Base-by-base conservation (phyloP, 768 basidiomycete species). In the Naganishia antarctica region DNA sequence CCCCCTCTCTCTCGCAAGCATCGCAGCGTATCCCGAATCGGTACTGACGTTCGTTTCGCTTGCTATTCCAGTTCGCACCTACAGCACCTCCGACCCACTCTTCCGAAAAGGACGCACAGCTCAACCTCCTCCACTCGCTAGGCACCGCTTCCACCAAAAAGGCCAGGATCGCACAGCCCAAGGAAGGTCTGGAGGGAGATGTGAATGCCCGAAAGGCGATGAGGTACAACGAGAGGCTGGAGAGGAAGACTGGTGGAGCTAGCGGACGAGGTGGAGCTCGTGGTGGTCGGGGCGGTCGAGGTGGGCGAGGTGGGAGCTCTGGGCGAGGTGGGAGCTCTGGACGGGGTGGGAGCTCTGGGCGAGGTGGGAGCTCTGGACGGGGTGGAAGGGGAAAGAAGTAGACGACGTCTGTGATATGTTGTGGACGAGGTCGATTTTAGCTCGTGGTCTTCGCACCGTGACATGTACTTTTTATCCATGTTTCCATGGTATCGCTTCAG, bases 181-280 rank as follows among this genome's bases (percentile, higher is more conserved):
- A 75, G n/a, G 72, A 78, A 73, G 65, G 76, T 78, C 29, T 82
- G 78, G 71, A 85, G 81, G 69, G 80, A 28, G 84, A 87, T 3
- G 77, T 99, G 59, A 93, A 97, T 74, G 83, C 88, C 0, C 83
- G 94, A 63, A 98, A 97, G 76, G 93, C 93, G 0, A 85, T 98
- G 25, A 81, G 88, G 47, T 81, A 82, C 58, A 64, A 70, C 48
- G 74, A 62, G 32, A 65, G 66, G 40, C 66, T 57, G 61, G 73
- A 72, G 57, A 74, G 89, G 32, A 84, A 81, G 65, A 66, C 40
- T n/a, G 62, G 62, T 18, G 62, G 49, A 25, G 32, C 31, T 13
- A 28, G 62, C 12, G 62, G 60, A 4, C 25, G 60, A 13, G 45
- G 40, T 26, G 34, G 62, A n/a, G 50, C 49, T n/a, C 29, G 62